A percentile compares a stretch with the other conserved stretches of the same genome.
Evolutionary conservation across 352 stramenopile species (phyloP).

Genomic region (Pythium grandisporangium): DNA sequence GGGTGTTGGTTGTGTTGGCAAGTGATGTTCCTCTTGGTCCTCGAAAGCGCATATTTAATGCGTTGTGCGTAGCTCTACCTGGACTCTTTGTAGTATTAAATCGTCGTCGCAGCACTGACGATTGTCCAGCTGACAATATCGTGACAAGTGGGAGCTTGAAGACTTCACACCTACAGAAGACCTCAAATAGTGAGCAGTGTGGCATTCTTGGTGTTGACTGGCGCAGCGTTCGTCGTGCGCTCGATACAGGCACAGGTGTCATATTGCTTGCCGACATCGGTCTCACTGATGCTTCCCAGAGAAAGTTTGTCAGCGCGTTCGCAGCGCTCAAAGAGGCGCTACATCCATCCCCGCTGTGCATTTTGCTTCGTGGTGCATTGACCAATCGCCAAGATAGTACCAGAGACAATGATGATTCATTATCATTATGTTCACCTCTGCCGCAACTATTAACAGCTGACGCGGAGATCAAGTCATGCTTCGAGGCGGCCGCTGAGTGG

Average conservation of each 20-base stretch:
- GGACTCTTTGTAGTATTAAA: slow-evolving; percentile 70
- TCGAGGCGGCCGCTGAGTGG: slow-evolving; percentile 28
- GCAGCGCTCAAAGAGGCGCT: slow-evolving; percentile 54
- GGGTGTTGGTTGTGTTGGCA: slow-evolving; percentile 57
- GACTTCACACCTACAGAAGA: background rate
- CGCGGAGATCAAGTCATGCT: slow-evolving; percentile 30
- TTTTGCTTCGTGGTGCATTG: slow-evolving; percentile 43
- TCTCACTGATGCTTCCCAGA: slow-evolving; percentile 43
- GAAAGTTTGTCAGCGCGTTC: slow-evolving; percentile 50
- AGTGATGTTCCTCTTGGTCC: slow-evolving; percentile 50
- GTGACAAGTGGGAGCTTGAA: too few relatives aligned
- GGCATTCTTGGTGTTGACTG: slow-evolving; percentile 15
- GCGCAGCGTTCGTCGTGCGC: slow-evolving; percentile 10
- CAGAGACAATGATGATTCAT: background rate
- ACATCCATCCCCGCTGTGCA: slow-evolving; percentile 45
- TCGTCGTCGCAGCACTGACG: slow-evolving; percentile 3
- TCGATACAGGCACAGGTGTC: slow-evolving; percentile 46
- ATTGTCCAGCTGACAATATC: background rate
- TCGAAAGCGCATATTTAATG: slow-evolving; percentile 22
- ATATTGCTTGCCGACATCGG: slow-evolving; percentile 74
- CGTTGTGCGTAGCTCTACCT: slow-evolving; percentile 36
- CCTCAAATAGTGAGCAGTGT: slow-evolving; percentile 6
- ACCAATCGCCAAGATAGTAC: slow-evolving; percentile 15
- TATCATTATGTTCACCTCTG: background rate
- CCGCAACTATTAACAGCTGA: slow-evolving; percentile 42